phyloP scores from a whole-genome alignment of 2,329 filamentous ascomycete genomes.

The Cladophialophora psammophila region DNA sequence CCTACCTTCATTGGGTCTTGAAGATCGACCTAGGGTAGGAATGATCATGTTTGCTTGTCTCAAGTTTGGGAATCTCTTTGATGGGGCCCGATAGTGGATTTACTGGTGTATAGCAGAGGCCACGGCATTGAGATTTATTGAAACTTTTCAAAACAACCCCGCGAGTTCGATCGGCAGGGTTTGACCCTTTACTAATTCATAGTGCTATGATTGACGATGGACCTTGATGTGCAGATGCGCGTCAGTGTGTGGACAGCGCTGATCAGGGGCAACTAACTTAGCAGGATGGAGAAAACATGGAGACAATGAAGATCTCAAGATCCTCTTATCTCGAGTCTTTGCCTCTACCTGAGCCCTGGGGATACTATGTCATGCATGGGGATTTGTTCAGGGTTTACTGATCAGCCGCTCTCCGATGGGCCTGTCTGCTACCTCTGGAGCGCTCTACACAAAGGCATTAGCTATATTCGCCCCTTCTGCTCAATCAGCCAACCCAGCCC shows the following conservation, averaged over 20 bases:
- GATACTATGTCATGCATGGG: not conserved
- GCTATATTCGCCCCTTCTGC: not conserved
- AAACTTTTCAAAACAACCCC: constrained; percentile 13
- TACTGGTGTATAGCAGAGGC: not conserved
- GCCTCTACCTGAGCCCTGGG: not conserved
- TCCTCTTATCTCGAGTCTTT: not conserved
- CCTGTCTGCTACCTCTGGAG: not conserved
- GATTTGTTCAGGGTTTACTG: not conserved
- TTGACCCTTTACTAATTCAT: constrained; percentile 19
- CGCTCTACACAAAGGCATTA: not conserved
- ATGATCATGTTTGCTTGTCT: not conserved
- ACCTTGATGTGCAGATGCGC: constrained; percentile 2
- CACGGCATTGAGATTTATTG: constrained; percentile 1
- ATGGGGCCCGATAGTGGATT: not conserved
- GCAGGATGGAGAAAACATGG: not conserved
- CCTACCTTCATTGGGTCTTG: not conserved
- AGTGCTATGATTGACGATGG: constrained; percentile 21
- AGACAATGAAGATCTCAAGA: constrained; percentile 2
- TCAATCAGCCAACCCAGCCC: not conserved
- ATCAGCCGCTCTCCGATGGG: not conserved
- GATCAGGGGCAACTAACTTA: constrained; percentile 8
- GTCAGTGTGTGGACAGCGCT: not conserved
- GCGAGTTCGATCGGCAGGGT: constrained; percentile 23
- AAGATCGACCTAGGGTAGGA: not conserved
- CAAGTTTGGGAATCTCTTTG: not conserved